These are phyloP conservation scores for Entomortierella beljakovae DNA, from an alignment of 192 early-diverging fungal species.

Conservation along the genomic window DNA sequence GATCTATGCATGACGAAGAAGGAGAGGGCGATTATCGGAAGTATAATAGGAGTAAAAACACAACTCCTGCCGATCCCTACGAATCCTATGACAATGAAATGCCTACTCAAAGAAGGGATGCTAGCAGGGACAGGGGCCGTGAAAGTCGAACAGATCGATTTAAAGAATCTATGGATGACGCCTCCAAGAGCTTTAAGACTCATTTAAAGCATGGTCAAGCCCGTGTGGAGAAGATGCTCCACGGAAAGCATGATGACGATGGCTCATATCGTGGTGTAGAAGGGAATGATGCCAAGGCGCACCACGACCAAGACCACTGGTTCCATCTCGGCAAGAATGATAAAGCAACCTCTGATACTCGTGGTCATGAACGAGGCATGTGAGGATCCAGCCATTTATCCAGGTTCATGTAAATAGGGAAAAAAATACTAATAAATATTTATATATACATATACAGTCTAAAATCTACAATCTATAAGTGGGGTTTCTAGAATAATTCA, in stretches of 20 bases:
- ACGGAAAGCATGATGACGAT: slow-evolving; percentile 13
- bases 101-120: not conserved
- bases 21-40: slow-evolving; percentile 41
- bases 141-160: not conserved
- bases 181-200: slow-evolving; percentile 9
- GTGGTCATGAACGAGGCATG: slow-evolving; percentile 28
- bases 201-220: slow-evolving; percentile 19
- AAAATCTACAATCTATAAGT: too few species aligned
- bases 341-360: not conserved
- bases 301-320: slow-evolving; percentile 43
- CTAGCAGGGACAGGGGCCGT: not conserved
- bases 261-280: not conserved
- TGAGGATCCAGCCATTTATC: not conserved
- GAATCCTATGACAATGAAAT: slow-evolving; percentile 27
- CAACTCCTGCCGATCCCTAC: slow-evolving; percentile 37
- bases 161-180: not conserved
- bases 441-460: too few species aligned
- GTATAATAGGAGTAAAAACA: slow-evolving; percentile 24
- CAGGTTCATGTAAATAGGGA: not conserved
- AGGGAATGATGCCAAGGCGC: not conserved
- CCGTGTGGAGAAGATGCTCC: slow-evolving; percentile 7
- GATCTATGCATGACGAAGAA: slow-evolving; percentile 43
- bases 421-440: too few species aligned
- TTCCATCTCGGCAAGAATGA: slow-evolving; percentile 37
- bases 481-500: slow-evolving; percentile 34